These are phyloP conservation scores for Fusarium avenaceum DNA, from an alignment of 2,329 filamentous ascomycete species.

Conservation along the genomic window DNA sequence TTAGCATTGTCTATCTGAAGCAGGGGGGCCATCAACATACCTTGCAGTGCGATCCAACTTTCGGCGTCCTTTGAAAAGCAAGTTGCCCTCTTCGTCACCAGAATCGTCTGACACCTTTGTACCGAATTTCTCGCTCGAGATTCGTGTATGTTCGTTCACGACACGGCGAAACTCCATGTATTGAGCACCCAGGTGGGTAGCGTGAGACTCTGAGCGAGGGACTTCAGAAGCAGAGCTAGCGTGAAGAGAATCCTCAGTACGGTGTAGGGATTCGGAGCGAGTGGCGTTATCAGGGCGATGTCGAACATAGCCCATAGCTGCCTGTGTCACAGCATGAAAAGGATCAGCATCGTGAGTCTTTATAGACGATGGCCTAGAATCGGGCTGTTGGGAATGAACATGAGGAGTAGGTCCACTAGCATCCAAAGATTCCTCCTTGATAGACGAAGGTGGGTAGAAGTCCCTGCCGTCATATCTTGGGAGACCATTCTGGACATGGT, in stretches of 20 bases:
- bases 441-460: constrained; percentile 71
- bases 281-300: constrained; percentile 49
- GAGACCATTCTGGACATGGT: constrained; percentile 64
- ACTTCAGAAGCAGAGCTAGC: constrained; percentile 41
- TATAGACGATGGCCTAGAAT: constrained; percentile 8
- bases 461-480: constrained; percentile 76
- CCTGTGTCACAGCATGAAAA: constrained; percentile 34
- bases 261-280: constrained; percentile 52
- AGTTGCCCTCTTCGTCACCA: constrained; percentile 53
- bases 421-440: constrained; percentile 53
- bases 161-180: constrained; percentile 48
- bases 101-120: constrained; percentile 34
- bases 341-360: constrained; percentile 32
- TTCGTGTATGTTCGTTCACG: constrained; percentile 30
- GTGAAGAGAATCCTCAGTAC: constrained; percentile 40
- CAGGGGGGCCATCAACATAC: constrained; percentile 48
- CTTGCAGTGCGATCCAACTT: constrained; percentile 43
- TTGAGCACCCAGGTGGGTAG: constrained; percentile 44
- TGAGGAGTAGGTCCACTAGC: constrained; percentile 1
- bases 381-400: neutral
- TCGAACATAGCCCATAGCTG: constrained; percentile 34
- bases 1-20: constrained; percentile 26
- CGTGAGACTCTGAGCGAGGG: constrained; percentile 45
- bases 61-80: constrained; percentile 58
- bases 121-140: constrained; percentile 22